phyloP scores from a whole-genome alignment of 106 monocot species.

The Dendrobium chrysotoxum region DNA sequence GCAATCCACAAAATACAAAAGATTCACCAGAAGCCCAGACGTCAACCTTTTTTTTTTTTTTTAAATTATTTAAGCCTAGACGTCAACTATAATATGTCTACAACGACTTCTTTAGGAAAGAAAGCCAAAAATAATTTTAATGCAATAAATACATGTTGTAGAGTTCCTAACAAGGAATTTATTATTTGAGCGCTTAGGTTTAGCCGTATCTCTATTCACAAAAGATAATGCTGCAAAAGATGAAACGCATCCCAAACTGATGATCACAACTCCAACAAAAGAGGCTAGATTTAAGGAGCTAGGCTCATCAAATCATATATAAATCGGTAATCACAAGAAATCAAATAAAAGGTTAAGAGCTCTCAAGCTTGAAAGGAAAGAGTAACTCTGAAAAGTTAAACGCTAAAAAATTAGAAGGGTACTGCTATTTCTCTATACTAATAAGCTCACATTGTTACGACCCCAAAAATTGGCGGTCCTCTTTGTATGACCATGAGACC shows the following conservation, averaged over 20 bases:
- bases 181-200: background rate
- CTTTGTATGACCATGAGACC: constrained; percentile 36
- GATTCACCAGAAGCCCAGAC: background rate
- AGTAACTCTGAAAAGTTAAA: background rate
- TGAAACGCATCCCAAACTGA: background rate
- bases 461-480: constrained; percentile 76
- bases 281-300: background rate
- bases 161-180: background rate
- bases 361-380: background rate
- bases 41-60: too few relatives aligned
- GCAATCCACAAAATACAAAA: background rate
- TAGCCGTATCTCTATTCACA: background rate
- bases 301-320: background rate
- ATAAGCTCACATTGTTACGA: constrained; percentile 62
- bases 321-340: background rate
- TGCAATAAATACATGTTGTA: background rate
- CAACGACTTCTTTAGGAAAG: background rate
- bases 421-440: background rate
- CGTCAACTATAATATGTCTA: background rate
- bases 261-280: background rate
- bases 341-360: background rate
- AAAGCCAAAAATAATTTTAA: background rate
- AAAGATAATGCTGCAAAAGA: background rate
- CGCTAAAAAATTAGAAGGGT: background rate
- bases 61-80: background rate